Evolutionary conservation across 2,329 filamentous ascomycete genomes (phyloP).

Genomic region (Colletotrichum echinochloae): DNA sequence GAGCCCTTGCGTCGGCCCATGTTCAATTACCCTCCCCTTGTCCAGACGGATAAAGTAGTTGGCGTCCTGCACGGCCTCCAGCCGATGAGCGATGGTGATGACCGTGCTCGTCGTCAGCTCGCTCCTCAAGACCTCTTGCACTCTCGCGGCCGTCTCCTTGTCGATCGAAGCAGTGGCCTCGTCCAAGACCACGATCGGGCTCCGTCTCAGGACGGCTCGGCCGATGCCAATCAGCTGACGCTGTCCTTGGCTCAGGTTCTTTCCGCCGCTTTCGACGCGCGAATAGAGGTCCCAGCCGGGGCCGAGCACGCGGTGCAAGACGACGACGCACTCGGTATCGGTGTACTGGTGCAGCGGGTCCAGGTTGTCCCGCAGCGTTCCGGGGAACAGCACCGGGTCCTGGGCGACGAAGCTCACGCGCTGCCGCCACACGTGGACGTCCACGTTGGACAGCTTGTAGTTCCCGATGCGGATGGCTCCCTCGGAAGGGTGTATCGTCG

Average conservation of each 20-base stretch:
- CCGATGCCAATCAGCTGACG: slow-evolving; percentile 72
- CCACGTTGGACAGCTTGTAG: slow-evolving; percentile 63
- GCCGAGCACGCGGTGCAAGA: slow-evolving; percentile 71
- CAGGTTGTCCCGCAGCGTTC: slow-evolving; percentile 72
- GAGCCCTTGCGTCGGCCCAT: slow-evolving; percentile 53
- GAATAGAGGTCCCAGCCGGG: slow-evolving; percentile 60
- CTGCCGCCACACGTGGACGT: slow-evolving; percentile 67
- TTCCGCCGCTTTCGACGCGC: slow-evolving; percentile 69
- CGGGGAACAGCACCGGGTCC: slow-evolving; percentile 71
- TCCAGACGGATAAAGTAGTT: slow-evolving; percentile 67
- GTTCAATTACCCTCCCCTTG: slow-evolving; percentile 62
- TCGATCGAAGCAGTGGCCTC: slow-evolving; percentile 75
- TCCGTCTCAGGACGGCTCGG: slow-evolving; percentile 69
- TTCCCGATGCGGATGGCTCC: slow-evolving; percentile 67
- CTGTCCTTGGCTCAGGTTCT: slow-evolving; percentile 73
- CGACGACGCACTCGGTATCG: slow-evolving; percentile 61
- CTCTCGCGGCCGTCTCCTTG: slow-evolving; percentile 66
- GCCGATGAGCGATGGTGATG: slow-evolving; percentile 74
- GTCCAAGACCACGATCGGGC: slow-evolving; percentile 72
- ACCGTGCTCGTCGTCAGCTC: slow-evolving; percentile 69
- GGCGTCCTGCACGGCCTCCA: slow-evolving; percentile 71
- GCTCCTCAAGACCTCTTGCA: slow-evolving; percentile 68
- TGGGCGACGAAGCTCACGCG: slow-evolving; percentile 74
- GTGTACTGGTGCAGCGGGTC: slow-evolving; percentile 74
- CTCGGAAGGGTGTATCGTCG: slow-evolving; percentile 63